phyloP scores from a whole-genome alignment of 208 protist genomes.

The Leishmania major region DNA sequence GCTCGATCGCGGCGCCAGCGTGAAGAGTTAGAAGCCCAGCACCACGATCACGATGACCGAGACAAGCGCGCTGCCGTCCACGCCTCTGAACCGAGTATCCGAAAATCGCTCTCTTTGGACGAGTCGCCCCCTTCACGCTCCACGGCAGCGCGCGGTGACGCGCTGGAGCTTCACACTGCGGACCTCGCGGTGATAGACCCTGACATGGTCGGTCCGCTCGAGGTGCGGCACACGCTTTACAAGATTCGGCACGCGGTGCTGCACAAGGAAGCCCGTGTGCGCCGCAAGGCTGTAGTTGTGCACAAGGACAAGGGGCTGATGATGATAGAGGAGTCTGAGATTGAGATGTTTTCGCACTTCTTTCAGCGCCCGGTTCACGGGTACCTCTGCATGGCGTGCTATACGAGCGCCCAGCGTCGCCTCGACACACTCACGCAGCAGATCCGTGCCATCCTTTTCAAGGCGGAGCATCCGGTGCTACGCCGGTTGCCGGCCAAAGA shows the following conservation, averaged over 20 bases:
- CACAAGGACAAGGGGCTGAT: constrained; percentile 79
- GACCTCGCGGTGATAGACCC: constrained; percentile 43
- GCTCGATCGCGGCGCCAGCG: constrained; percentile 3
- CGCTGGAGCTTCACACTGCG: not conserved
- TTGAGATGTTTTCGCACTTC: constrained; percentile 82
- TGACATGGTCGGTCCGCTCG: constrained; percentile 39
- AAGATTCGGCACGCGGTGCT: constrained; percentile 71
- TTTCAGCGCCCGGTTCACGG: constrained; percentile 81
- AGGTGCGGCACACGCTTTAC: constrained; percentile 64
- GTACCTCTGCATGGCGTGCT: constrained; percentile 79
- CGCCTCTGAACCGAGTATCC: not conserved
- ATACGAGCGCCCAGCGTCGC: constrained; percentile 61
- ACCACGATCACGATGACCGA: not conserved
- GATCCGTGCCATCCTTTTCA: constrained; percentile 69
- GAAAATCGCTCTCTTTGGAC: not conserved
- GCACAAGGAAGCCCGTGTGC: constrained; percentile 51
- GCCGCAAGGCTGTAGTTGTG: constrained; percentile 40
- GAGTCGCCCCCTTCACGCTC: not conserved
- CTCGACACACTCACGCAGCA: constrained; percentile 71
- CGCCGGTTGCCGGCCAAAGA: constrained; percentile 38
- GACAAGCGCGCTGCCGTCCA: not conserved
- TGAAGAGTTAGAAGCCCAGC: not conserved
- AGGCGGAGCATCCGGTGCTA: constrained; percentile 61
- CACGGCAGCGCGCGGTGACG: not conserved
- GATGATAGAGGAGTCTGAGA: constrained; percentile 83